Conservation (phyloP, 1,284 basidiomycete genomes). For the Austroboletus novae-zelandiae region DNA sequence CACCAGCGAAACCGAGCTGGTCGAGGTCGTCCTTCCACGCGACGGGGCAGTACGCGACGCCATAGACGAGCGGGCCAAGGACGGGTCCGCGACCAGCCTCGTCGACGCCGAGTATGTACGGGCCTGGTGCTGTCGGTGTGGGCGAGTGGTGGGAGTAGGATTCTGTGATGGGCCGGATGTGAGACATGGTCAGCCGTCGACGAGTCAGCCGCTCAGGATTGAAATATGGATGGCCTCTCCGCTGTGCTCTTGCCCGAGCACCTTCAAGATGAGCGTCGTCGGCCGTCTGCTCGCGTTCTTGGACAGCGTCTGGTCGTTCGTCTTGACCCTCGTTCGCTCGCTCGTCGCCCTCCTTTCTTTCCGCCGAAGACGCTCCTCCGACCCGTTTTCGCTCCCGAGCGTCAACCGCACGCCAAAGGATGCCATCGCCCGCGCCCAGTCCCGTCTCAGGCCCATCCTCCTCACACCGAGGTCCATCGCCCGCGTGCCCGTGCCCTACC, state of each 20-base stretch:
- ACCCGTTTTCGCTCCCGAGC: slow-evolving; percentile 12
- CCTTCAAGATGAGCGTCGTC: not conserved
- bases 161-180: slow-evolving; percentile 59
- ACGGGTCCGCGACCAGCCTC: slow-evolving; percentile 96
- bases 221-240: slow-evolving; percentile 13
- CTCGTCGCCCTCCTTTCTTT: slow-evolving; percentile 20
- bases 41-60: slow-evolving; percentile 88
- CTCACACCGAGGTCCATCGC: slow-evolving; percentile 20
- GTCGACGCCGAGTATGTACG: slow-evolving; percentile 93
- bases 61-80: slow-evolving; percentile 93
- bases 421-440: slow-evolving; percentile 14
- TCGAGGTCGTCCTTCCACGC: slow-evolving; percentile 77
- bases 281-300: slow-evolving; percentile 9
- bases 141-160: slow-evolving; percentile 86
- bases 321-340: slow-evolving; percentile 32
- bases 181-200: slow-evolving; percentile 16
- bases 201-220: slow-evolving; percentile 20
- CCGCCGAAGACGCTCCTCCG: slow-evolving; percentile 2
- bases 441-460: slow-evolving; percentile 22
- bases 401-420: slow-evolving; percentile 6
- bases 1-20: slow-evolving; percentile 86
- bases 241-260: not conserved
- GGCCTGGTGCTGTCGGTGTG: slow-evolving; percentile 58
- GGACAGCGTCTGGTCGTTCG: slow-evolving; percentile 23
- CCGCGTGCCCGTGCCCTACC: not conserved